Percentiles rank a stretch among this genome's conserved stretches.
Conservation (phyloP, 1,284 basidiomycete species). For the Ganoderma sinense region DNA sequence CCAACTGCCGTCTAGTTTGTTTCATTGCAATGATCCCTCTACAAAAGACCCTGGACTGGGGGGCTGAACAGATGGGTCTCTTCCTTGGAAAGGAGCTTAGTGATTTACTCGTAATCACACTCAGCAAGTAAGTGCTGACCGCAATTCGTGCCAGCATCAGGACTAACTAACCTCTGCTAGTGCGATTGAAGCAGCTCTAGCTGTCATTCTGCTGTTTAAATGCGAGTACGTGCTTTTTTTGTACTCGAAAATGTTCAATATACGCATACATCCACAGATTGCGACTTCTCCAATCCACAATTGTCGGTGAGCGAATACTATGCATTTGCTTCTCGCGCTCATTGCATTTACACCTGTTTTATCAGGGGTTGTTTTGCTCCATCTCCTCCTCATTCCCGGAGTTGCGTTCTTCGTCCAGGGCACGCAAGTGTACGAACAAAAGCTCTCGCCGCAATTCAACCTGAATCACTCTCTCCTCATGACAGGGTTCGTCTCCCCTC, state of each 20-base stretch:
- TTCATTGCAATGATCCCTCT: slow-evolving; percentile 66
- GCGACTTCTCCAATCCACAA: slow-evolving; percentile 64
- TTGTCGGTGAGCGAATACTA: slow-evolving; percentile 50
- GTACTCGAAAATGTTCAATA: background rate
- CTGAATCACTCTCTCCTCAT: slow-evolving; percentile 71
- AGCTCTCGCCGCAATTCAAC: slow-evolving; percentile 56
- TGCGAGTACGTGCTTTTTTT: slow-evolving; percentile 51
- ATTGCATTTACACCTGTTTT: background rate
- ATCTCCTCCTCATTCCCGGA: slow-evolving; percentile 68
- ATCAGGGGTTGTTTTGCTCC: slow-evolving; percentile 68
- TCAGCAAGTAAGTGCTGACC: slow-evolving; percentile 59
- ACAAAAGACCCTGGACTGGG: slow-evolving; percentile 64
- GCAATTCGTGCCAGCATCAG: slow-evolving; percentile 34
- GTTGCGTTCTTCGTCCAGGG: slow-evolving; percentile 67
- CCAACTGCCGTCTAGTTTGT: slow-evolving; percentile 48
- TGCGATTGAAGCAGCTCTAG: slow-evolving; percentile 66
- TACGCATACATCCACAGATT: slow-evolving; percentile 42
- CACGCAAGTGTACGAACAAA: slow-evolving; percentile 56
- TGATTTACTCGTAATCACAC: slow-evolving; percentile 62
- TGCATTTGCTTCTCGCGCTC: no score
- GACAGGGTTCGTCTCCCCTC: slow-evolving; percentile 55
- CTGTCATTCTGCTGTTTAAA: slow-evolving; percentile 67
- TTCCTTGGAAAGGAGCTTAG: slow-evolving; percentile 66
- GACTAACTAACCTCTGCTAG: slow-evolving; percentile 26
- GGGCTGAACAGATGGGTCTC: slow-evolving; percentile 66